Evolutionary conservation across 192 early-diverging fungal species (phyloP), one percentile per base, ranked within the genome.

Genomic region (Funneliformis mosseae): DNA sequence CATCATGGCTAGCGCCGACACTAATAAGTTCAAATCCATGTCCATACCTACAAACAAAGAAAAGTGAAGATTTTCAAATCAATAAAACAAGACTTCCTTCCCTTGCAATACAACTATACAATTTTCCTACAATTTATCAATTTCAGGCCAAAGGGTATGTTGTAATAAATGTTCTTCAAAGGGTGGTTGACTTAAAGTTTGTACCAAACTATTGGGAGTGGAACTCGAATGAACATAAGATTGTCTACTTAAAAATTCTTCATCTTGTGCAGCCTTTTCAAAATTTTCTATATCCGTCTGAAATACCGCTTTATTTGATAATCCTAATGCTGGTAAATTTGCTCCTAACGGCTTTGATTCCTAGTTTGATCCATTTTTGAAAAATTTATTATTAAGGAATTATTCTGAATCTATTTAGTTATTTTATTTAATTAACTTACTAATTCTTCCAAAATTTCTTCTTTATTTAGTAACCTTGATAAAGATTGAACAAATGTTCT

Each of bases 121-220:
- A 86, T 50, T 79, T 2, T 80, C 79, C 87, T 74, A 98, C 80
- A 98, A 88, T 84, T 99, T 98, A 79, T 97, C 93, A 9, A 92
- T 87, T 87, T 99, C 98, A 2, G 98, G 97, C 98, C 98, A 99
- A 23, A 99, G 86, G 39, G 96, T 96, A 83, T 94, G 90, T 76
- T 95, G 94, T 79, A 94, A 78, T 43, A 98, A 88, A 74, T 95
- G 92, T 79, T 97, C 95, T 84, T 99, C 98, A 79, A 95, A 89
- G 9, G 96, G 98, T 68, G 94, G 96, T 43, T 87, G 83, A 3
- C 66, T 79, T 84, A 91, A 81, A 41, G 80, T 85, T 21, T 89
- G 81, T 33, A 77, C 21, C 42, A 83, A 81, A n/a, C 73, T 84
- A 25, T 59, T 88, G 59, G 83, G 84, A 18, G 82, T 89, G 5